Evolutionary conservation across 139 green algal species (phyloP).

Genomic region (Closterium sp.): DNA sequence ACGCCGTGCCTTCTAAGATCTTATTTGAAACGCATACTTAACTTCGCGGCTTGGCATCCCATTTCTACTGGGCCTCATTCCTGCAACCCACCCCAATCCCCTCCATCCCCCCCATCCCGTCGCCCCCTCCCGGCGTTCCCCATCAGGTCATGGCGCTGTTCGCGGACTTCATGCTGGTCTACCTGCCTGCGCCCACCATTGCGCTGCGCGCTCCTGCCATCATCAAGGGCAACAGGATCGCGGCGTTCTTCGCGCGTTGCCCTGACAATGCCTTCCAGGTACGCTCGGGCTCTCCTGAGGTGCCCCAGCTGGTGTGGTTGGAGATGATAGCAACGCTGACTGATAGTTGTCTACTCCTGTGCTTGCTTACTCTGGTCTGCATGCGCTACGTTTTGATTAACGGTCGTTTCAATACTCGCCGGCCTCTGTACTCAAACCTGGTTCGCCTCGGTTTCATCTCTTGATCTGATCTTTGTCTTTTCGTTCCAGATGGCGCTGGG

Average conservation of each 20-base stretch:
- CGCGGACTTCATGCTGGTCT: constrained; percentile 97
- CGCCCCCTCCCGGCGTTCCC: neutral
- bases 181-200: constrained; percentile 88
- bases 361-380: too few species aligned
- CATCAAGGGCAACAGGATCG: neutral
- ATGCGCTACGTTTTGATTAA: too few species aligned
- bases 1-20: too few species aligned
- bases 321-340: too few species aligned
- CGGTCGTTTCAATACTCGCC: too few species aligned
- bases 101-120: neutral
- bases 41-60: too few species aligned
- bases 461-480: neutral
- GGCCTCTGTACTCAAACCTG: too few species aligned
- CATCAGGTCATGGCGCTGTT: constrained; percentile 87
- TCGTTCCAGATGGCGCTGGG: neutral
- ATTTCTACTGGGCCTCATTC: too few species aligned
- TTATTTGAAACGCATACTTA: neutral
- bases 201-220: neutral
- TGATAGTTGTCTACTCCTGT: too few species aligned
- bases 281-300: neutral
- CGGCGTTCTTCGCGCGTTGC: constrained; percentile 70
- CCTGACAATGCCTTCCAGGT: constrained; percentile 96
- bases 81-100: too few species aligned
- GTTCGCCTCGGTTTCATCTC: neutral
- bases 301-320: too few species aligned